Base-by-base conservation (phyloP, 179 eudicot genomes). In the Spinacia oleracea region DNA sequence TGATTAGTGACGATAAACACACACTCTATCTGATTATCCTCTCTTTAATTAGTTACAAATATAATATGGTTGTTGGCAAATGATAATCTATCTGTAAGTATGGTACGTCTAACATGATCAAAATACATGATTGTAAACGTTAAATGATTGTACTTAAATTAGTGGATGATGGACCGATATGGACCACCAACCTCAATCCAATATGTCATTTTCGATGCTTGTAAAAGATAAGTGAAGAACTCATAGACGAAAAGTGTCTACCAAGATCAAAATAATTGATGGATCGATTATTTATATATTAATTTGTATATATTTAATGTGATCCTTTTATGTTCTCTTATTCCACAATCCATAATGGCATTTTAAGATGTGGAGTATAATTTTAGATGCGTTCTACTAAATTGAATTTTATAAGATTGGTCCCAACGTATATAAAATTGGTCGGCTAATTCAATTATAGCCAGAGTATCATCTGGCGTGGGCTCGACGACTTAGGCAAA, bases 111-210 rank as follows among this genome's bases (percentile, higher is more conserved):
- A 50, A 66, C 35, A 75, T 75, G 42, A 68, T 65, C 69, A 73
- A 11, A 38, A 20, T 42, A 68, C 64, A 67, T 74, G 73, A 56
- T 75, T 48, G 20, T 16, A 21, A 76, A 20, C 70, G 38, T 62
- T 67, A n/a, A 53, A 81, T 81, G 72, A 64, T 51, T 20, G 55
- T 45, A 38, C 56, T 70, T 56, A n/a, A n/a, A n/a, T n/a, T n/a
- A 59, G 80, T 81, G 80, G 79, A 71, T 62, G 79, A 71, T 62
- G 23, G 58, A 51, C 77, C 80, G 72, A 2, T 4, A 35, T 2
- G 40, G n/a, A n/a, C n/a, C n/a, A n/a, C 73, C 75, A 46, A 73
- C 75, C 65, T 68, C 50, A 81, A 81, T 81, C 72, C 59, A 69
- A 48, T 20, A 76, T 50, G 72, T 76, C 79, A 70, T 76, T 29